Evolutionary conservation across 805 yeast species (phyloP), one percentile per base, ranked within the genome.

Genomic region (Lipomyces mesembrius): DNA sequence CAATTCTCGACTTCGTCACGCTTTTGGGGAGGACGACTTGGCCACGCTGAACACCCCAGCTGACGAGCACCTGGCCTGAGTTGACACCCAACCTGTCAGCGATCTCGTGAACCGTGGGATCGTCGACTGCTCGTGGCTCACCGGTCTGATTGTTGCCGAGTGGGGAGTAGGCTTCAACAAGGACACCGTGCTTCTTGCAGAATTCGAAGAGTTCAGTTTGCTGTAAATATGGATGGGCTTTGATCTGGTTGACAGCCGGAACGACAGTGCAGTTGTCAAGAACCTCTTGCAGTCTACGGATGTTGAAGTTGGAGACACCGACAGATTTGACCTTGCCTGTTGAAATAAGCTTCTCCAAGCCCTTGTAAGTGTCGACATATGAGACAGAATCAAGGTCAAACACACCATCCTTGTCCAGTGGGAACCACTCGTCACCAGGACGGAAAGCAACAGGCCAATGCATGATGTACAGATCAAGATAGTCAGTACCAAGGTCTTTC

Each of bases 221-320:
- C 57, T 90, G 90, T 65, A 88, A 81, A 69, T 83, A 83, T 58
- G 93, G 92, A 77, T 91, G 96, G 51, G 86, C 78, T 80, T 91
- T 96, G 67, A 90, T 82, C 81, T 91, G 96, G 78, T 88, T 86
- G 54, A 82, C 85, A 12, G 85, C 92, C 5, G 97, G 97, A 39
- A 81, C 83, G 62, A 85, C 76, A 49, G 79, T 83, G 62, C 83
- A 84, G 56, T 79, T 79, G 11, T 77, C 78, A 61, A 89, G 80
- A 66, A 90, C 78, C 60, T 78, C 81, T 66, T 83, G 79, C 68
- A 88, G 75, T 71, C 85, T 83, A 63, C 80, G 82, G 34, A 83
- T 78, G 22, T 90, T 83, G 76, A 87, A 86, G 79, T 91, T 91
- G 49, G 93, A 88, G 54, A 91, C 90, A 72, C 97, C 97, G 76